phyloP scores from a whole-genome alignment of 116 monocot species.

The Dioscorea cayenensis region DNA sequence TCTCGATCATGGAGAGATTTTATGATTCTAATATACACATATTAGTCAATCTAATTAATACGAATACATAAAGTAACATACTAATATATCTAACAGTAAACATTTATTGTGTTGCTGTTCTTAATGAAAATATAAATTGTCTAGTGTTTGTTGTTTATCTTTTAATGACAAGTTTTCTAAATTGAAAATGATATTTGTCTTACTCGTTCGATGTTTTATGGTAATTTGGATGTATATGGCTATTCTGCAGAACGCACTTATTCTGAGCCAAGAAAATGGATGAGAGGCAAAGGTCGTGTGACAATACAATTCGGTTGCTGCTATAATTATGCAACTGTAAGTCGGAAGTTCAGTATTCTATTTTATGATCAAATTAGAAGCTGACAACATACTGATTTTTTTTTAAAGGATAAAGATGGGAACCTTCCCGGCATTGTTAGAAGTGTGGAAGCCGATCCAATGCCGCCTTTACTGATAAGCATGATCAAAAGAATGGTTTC shows the following conservation, averaged over 20 bases:
- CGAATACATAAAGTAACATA: no score
- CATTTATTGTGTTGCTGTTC: no score
- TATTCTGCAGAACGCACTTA: constrained; percentile 46
- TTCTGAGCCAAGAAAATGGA: constrained; percentile 60
- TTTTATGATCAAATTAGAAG: background rate
- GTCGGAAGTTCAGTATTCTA: background rate
- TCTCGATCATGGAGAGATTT: no score
- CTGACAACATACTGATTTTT: background rate
- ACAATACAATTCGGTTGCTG: constrained; percentile 70
- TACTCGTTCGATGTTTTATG: no score
- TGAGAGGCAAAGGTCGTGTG: constrained; percentile 58
- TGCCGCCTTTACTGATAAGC: constrained; percentile 34
- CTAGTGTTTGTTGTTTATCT: no score
- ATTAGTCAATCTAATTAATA: no score
- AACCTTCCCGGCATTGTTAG: constrained; percentile 54
- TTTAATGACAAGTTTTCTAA: no score
- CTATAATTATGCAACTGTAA: constrained; percentile 63
- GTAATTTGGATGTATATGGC: no score
- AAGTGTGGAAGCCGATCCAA: constrained; percentile 40
- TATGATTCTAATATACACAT: no score
- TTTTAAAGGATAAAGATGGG: constrained; percentile 46
- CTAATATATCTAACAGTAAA: no score
- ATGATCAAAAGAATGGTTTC: constrained; percentile 60
- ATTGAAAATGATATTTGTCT: no score
- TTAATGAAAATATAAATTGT: no score